phyloP scores from a whole-genome alignment of 768 basidiomycete species.

The Phaeotremella fagi region DNA sequence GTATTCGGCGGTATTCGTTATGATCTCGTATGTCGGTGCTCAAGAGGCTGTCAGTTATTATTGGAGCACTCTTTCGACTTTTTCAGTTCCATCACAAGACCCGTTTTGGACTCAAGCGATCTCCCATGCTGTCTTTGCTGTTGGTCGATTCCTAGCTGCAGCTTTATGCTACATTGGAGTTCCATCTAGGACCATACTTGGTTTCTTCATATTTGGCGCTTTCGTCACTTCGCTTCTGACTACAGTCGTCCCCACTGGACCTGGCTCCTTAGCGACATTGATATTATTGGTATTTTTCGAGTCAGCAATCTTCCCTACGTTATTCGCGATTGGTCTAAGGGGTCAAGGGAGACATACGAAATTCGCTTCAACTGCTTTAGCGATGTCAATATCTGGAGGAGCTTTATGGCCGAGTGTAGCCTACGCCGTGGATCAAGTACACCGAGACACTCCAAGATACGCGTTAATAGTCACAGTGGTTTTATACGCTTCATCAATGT shows the following conservation, averaged over 20 bases:
- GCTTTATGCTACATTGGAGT: constrained; percentile 29
- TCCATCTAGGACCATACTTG: constrained; percentile 33
- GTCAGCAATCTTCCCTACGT: constrained; percentile 39
- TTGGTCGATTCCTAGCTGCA: constrained; percentile 37
- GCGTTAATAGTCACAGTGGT: constrained; percentile 8
- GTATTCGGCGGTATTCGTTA: constrained; percentile 20
- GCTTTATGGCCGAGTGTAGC: constrained; percentile 28
- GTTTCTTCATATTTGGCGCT: constrained; percentile 25
- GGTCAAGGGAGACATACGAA: constrained; percentile 39
- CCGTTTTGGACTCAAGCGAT: constrained; percentile 22
- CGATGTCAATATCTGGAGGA: constrained; percentile 36
- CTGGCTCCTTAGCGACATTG: constrained; percentile 19
- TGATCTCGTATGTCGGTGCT: constrained; percentile 35
- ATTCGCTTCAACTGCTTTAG: constrained; percentile 26
- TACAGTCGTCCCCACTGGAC: constrained; percentile 18
- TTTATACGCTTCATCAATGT: constrained; percentile 5
- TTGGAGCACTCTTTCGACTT: constrained; percentile 13
- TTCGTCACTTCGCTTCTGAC: constrained; percentile 28
- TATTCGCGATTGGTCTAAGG: constrained; percentile 42
- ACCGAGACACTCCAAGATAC: constrained; percentile 6
- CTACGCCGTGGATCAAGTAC: constrained; percentile 23
- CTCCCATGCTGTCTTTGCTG: constrained; percentile 31
- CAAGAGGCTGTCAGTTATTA: constrained; percentile 39
- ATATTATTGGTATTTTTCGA: constrained; percentile 39
- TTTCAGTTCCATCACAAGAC: constrained; percentile 19